Base-by-base conservation (phyloP, 495 filamentous ascomycete genomes). In the Viridothelium virens region DNA sequence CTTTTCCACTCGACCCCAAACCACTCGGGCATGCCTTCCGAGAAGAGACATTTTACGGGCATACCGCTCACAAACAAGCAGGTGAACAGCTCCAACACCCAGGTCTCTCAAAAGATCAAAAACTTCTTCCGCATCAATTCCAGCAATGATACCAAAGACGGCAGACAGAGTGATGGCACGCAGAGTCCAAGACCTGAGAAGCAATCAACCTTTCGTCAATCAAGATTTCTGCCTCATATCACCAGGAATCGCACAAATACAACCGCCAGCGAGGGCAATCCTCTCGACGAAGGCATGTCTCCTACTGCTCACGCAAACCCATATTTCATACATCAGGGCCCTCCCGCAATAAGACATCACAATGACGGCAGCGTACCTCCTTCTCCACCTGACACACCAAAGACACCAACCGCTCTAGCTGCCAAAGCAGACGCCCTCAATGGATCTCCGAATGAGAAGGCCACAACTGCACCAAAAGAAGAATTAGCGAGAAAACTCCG, bases 111-210 rank as follows among this genome's bases (percentile, higher is more conserved):
- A 74, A 92, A 88, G 76, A 85, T 98, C 76, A 95, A 89, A 84
- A 96, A 93, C 75, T 97, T 97, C 81, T 98, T 98, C 81, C 91
- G 94, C 72, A 96, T 97, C 79, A 96, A 89, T 77, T 89, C 81
- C 71, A 77, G 80, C 69, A 86, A 73, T 63, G 77, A 74, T 50
- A 71, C 73, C 44, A 77, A 78, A 69, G 78, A 76, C 71, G 77
- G 76, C 67, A 73, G 76, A 73, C 72, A 67, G 69, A 74, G 68
- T 70, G 77, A 77, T 74, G 76, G 74, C 71, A 71, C 74, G 65
- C 70, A 72, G 61, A 78, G 76, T 37, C 80, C 77, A 64, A 83
- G 82, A 71, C 73, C 76, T 25, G 84, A 86, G 67, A 72, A 77
- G 39, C 93, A 90, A 74, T 84, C 83, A 67, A 78, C 85, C 66